Conservation (phyloP, 768 basidiomycete species). For the Russula earlei region DNA sequence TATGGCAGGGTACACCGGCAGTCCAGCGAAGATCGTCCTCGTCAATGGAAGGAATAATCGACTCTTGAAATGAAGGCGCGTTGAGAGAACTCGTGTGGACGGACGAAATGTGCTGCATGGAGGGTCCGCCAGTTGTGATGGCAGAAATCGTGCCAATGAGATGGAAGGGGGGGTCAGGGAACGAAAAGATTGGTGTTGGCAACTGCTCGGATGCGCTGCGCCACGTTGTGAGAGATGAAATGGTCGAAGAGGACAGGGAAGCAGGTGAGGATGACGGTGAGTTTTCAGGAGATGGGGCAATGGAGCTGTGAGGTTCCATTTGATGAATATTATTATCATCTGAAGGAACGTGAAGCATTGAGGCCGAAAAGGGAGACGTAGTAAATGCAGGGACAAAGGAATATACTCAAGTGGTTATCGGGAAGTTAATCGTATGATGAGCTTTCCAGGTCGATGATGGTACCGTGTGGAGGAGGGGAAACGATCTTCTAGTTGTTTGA, state of each 20-base stretch:
- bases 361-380: background rate
- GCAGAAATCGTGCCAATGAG: background rate
- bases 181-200: conserved; percentile 1
- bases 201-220: background rate
- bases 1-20: conserved; percentile 14
- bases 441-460: background rate
- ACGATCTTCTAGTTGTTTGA: conserved; percentile 11
- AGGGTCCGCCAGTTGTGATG: background rate
- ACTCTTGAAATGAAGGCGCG: background rate
- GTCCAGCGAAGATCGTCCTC: conserved; percentile 10
- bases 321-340: conserved; percentile 1
- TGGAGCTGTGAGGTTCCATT: background rate
- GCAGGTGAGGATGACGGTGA: background rate
- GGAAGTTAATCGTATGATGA: background rate
- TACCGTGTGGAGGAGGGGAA: conserved; percentile 4
- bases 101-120: background rate
- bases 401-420: background rate
- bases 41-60: background rate
- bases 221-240: conserved; percentile 7
- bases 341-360: conserved; percentile 8
- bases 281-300: background rate
- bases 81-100: background rate
- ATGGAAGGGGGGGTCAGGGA: background rate
- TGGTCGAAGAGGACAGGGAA: conserved; percentile 7
- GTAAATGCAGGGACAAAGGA: background rate